Conservation (phyloP, 495 filamentous ascomycete species). For the Friedmanniomyces simplex region DNA sequence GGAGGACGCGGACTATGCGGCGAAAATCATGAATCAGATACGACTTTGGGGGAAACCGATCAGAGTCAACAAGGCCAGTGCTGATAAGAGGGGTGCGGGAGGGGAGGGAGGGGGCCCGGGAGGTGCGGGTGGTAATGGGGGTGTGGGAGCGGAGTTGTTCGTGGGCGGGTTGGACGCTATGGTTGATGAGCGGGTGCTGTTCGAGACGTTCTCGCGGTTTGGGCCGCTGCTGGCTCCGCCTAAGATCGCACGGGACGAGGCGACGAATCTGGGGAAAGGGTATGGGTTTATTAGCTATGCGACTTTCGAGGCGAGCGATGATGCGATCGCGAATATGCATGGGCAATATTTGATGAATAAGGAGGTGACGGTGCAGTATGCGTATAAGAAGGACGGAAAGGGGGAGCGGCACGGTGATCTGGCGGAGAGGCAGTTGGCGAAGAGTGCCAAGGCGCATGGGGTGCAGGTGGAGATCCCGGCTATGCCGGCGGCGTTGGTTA, state of each 20-base stretch:
- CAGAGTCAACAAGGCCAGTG: constrained; percentile 90
- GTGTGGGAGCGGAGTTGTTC: constrained; percentile 95
- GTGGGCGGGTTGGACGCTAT: constrained; percentile 91
- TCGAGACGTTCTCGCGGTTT: constrained; percentile 93
- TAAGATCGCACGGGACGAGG: constrained; percentile 90
- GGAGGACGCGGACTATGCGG: constrained; percentile 93
- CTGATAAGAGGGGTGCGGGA: constrained; percentile 77
- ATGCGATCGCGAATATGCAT: constrained; percentile 86
- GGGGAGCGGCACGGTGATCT: constrained; percentile 92
- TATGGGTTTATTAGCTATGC: constrained; percentile 95
- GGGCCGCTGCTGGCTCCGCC: constrained; percentile 72
- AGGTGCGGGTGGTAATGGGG: constrained; percentile 42
- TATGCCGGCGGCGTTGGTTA: constrained; percentile 35
- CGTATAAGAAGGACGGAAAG: constrained; percentile 98
- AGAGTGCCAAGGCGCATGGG: constrained; percentile 89
- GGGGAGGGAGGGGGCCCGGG: constrained; percentile 61
- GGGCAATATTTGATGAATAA: constrained; percentile 97
- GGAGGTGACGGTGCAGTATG: constrained; percentile 89
- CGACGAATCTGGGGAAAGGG: constrained; percentile 79
- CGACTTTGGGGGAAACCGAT: constrained; percentile 90
- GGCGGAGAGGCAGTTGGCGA: constrained; percentile 85
- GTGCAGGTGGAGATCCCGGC: constrained; percentile 58
- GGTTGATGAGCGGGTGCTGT: constrained; percentile 94
- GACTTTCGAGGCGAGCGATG: constrained; percentile 89
- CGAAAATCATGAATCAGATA: constrained; percentile 92